Evolutionary conservation across 305 asterid species (phyloP).

Genomic region (Fraxinus angustifolia): DNA sequence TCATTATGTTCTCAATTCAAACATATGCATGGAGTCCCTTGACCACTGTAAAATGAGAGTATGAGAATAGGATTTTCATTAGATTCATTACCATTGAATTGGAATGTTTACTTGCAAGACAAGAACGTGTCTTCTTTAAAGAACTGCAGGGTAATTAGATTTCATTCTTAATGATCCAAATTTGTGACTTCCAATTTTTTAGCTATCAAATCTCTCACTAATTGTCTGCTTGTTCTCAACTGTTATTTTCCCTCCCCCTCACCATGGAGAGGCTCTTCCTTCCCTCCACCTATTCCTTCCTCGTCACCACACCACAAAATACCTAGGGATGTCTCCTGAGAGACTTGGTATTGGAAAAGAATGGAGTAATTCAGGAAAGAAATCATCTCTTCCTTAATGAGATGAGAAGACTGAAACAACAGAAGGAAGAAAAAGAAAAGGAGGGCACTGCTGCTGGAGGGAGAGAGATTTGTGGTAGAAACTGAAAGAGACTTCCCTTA

Average conservation of each 20-base stretch:
- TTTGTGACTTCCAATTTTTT: not conserved
- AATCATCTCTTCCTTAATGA: not conserved
- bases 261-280: not conserved
- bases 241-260: not conserved
- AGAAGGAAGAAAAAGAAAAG: not conserved
- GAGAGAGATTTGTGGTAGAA: not conserved
- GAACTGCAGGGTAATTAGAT: not conserved
- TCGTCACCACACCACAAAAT: not conserved
- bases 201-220: not conserved
- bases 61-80: not conserved
- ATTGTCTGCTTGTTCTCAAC: not conserved
- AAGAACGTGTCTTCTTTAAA: not conserved
- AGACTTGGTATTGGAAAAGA: not conserved
- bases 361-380: not conserved
- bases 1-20: not conserved
- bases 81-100: not conserved
- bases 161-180: not conserved
- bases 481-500: not conserved
- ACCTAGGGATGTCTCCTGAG: not conserved
- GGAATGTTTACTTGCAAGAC: not conserved
- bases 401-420: not conserved
- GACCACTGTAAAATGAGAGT: not conserved
- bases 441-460: not conserved
- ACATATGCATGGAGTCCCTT: not conserved
- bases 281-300: not conserved